Evolutionary conservation across 2,329 filamentous ascomycete genomes (phyloP).

Genomic region (Alternaria brassicae): DNA sequence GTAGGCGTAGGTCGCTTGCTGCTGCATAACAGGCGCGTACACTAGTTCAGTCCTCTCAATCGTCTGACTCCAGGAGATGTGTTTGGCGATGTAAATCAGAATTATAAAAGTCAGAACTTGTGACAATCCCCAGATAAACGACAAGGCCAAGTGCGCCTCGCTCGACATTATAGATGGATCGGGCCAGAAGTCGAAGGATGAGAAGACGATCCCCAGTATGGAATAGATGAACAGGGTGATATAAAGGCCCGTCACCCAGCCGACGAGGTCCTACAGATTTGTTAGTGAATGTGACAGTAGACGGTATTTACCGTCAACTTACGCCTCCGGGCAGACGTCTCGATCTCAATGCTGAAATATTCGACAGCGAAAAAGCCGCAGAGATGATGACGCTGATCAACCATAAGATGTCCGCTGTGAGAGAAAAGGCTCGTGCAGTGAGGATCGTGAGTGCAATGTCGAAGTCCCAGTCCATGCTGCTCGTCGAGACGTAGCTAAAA

Average conservation of each 20-base stretch:
- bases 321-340: constrained; percentile 23
- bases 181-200: background rate
- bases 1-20: constrained; percentile 19
- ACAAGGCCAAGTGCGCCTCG: constrained; percentile 1
- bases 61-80: constrained; percentile 16
- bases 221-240: constrained; percentile 29
- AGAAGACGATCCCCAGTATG: constrained; percentile 23
- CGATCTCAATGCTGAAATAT: constrained; percentile 26
- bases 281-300: background rate
- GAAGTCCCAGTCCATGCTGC: constrained; percentile 7
- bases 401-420: constrained; percentile 29
- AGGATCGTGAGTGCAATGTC: background rate
- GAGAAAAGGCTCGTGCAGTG: constrained; percentile 3
- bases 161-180: background rate
- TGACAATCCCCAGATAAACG: constrained; percentile 26
- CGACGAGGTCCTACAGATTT: constrained; percentile 23
- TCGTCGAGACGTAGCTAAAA: constrained; percentile 13
- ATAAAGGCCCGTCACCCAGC: constrained; percentile 24
- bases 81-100: constrained; percentile 33
- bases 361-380: constrained; percentile 19
- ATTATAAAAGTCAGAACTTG: constrained; percentile 26
- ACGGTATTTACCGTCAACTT: constrained; percentile 11
- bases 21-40: constrained; percentile 9
- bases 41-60: background rate
- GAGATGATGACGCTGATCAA: constrained; percentile 26